Evolutionary conservation across 208 protist species (phyloP).

Genomic region (Kentomonas sorsogonicus): DNA sequence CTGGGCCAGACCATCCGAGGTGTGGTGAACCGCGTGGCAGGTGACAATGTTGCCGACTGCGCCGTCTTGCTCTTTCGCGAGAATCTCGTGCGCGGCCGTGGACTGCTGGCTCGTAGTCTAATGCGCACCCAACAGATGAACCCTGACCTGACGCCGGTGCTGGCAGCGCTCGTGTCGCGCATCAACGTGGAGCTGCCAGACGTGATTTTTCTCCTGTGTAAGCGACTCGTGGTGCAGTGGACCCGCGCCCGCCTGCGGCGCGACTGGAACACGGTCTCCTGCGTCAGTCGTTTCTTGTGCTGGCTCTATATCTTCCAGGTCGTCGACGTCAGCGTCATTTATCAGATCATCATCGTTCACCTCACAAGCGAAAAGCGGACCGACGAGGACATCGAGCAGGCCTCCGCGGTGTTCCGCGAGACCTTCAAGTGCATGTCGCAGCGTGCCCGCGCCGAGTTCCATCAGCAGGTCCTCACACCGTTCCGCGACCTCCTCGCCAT

Average conservation of each 20-base stretch:
- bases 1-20: constrained; percentile 96
- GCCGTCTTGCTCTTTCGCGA: constrained; percentile 95
- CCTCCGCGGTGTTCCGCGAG: constrained; percentile 62
- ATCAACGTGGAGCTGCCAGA: constrained; percentile 98
- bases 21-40: constrained; percentile 96
- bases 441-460: constrained; percentile 49
- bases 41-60: constrained; percentile 91
- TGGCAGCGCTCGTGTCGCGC: constrained; percentile 92
- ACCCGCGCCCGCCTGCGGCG: constrained; percentile 76
- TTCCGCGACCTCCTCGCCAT: constrained; percentile 79
- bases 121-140: constrained; percentile 94
- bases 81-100: constrained; percentile 97
- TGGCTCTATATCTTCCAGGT: constrained; percentile 81
- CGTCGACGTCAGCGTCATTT: constrained; percentile 64
- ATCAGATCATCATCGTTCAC: constrained; percentile 71
- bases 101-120: constrained; percentile 90
- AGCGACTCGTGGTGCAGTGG: constrained; percentile 91
- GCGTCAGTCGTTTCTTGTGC: constrained; percentile 56
- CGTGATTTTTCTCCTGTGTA: constrained; percentile 92
- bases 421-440: constrained; percentile 70
- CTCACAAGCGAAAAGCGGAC: constrained; percentile 72
- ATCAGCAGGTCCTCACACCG: constrained; percentile 63
- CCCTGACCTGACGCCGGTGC: constrained; percentile 94
- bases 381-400: constrained; percentile 94
- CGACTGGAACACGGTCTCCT: constrained; percentile 86